Evolutionary conservation across 2,329 filamentous ascomycete genomes (phyloP), one percentile per base, ranked within the genome.

Genomic region (Niveomyces coronatus): DNA sequence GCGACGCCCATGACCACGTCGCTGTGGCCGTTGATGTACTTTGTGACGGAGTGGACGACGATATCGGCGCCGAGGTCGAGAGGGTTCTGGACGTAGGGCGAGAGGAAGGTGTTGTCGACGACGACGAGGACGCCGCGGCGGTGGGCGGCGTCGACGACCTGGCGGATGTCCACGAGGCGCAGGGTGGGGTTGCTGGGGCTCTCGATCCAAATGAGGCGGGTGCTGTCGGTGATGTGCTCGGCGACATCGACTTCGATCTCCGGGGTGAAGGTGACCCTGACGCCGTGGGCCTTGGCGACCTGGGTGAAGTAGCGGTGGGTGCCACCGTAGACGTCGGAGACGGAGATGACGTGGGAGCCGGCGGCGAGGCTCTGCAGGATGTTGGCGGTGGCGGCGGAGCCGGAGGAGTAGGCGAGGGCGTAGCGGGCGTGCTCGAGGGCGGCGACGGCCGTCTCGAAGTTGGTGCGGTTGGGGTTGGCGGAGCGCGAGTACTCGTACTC

Each of bases 251-350:
- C 70, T 64, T 94, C 89, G 54, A 98, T 93, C 62, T 80, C 80
- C 9, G 87, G 86, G 5, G 87, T 89, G 62, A 98, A 98, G 35
- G 89, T 94, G 45, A 96, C 91, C 51, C 83, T 78, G 39, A 98
- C 86, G 53, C 89, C 86, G 61, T 98, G 91, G 18, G 91, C 87
- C 53, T 85, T 79, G 41, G 91, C 91, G 35, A 96, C 91, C 66
- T 95, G 88, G 48, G 91, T 98, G 70, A 98, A 98, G 70, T 98
- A 98, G 54, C 91, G 76, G 67, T 98, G 91, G 29, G 91, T 98
- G 51, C 91, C 91, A 50, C 91, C 91, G 61, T 98, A 98, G 52
- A 98, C 88, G 60, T 98, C 91, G 31, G 87, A 94, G 33, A 98
- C 86, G 44, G 87, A 95, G 52, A 98, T 81, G 53, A 98, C 85